These are phyloP conservation scores for Pseudocercospora fijiensis DNA, from an alignment of 2,329 filamentous ascomycete genomes.

Conservation along the genomic window DNA sequence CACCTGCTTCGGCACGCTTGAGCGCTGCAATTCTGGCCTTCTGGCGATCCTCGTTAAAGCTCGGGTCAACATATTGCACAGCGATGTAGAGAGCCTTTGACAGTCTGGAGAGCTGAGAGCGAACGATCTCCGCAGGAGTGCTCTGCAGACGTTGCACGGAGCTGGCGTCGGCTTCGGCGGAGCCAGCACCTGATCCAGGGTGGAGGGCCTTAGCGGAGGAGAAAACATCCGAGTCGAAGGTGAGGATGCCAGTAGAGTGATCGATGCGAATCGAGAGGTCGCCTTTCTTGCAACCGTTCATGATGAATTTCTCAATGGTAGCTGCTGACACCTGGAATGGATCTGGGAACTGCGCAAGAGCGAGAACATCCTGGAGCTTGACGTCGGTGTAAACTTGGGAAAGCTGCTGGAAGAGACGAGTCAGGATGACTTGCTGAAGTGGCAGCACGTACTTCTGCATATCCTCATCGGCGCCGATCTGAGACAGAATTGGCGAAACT, in stretches of 20 bases:
- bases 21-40: slow-evolving; percentile 78
- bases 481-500: slow-evolving; percentile 90
- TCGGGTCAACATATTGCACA: slow-evolving; percentile 91
- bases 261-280: slow-evolving; percentile 95
- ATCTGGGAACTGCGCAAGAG: slow-evolving; percentile 91
- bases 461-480: slow-evolving; percentile 90
- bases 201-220: slow-evolving; percentile 92
- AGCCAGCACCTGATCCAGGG: slow-evolving; percentile 77
- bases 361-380: slow-evolving; percentile 87
- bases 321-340: slow-evolving; percentile 88
- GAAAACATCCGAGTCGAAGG: slow-evolving; percentile 97
- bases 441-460: slow-evolving; percentile 97
- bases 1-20: slow-evolving; percentile 77
- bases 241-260: slow-evolving; percentile 90
- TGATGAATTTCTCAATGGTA: slow-evolving; percentile 99
- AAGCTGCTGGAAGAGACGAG: slow-evolving; percentile 95
- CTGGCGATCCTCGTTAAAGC: slow-evolving; percentile 77
- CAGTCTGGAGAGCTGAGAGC: slow-evolving; percentile 87
- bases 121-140: slow-evolving; percentile 95
- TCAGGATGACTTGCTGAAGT: slow-evolving; percentile 97
- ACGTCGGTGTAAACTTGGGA: slow-evolving; percentile 99
- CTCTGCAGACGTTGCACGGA: slow-evolving; percentile 94
- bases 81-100: slow-evolving; percentile 89
- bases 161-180: slow-evolving; percentile 78
- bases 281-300: slow-evolving; percentile 99